Percentiles rank a stretch among this genome's conserved stretches.
Conservation (phyloP, 1,284 basidiomycete species). For the Hymenochaete sp. region DNA sequence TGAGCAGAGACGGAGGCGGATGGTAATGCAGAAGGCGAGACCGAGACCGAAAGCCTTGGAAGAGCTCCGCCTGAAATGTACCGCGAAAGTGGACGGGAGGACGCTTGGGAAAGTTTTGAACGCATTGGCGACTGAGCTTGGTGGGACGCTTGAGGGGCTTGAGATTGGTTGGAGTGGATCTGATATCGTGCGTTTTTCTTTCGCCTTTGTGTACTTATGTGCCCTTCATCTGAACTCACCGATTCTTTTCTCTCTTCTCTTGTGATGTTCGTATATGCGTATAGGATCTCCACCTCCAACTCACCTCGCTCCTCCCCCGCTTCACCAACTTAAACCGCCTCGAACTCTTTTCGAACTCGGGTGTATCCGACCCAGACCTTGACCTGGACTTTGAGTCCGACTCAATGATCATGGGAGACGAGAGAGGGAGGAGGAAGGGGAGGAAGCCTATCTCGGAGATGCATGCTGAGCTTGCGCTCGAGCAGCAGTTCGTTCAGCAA, state of each 20-base stretch:
- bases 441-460: neutral
- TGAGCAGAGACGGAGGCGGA: no score
- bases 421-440: neutral
- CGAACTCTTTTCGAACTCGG: conserved; percentile 7
- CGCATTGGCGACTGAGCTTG: conserved; percentile 11
- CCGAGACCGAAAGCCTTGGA: conserved; percentile 1
- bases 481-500: conserved; percentile 12
- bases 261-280: no score
- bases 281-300: conserved; percentile 13
- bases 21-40: neutral
- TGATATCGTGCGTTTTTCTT: conserved; percentile 6
- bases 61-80: conserved; percentile 12
- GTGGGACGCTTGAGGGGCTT: conserved; percentile 8
- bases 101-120: conserved; percentile 13
- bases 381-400: no score
- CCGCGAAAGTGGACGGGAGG: conserved; percentile 15
- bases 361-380: neutral
- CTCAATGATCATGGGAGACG: no score
- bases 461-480: conserved; percentile 1
- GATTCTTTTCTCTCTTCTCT: neutral
- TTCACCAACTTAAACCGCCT: conserved; percentile 7
- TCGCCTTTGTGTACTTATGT: neutral
- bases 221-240: neutral
- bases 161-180: conserved; percentile 13
- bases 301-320: conserved; percentile 9